Percentiles rank a stretch among this genome's conserved stretches.
phyloP scores from a whole-genome alignment of 2,329 filamentous ascomycete species.

The Claviceps monticola region DNA sequence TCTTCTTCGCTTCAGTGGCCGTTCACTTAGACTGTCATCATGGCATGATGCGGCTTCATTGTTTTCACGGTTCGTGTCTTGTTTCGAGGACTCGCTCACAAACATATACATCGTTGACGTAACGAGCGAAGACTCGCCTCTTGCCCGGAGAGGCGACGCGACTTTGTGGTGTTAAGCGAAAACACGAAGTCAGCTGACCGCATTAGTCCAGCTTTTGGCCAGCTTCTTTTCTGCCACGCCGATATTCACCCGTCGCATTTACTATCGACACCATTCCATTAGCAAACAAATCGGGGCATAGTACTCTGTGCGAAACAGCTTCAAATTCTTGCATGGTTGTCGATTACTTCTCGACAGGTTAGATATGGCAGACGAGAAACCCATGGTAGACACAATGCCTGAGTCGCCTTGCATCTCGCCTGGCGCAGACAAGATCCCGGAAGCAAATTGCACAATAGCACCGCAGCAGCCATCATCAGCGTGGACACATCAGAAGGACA shows the following conservation, averaged over 20 bases:
- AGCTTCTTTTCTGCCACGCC: not conserved
- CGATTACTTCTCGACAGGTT: not conserved
- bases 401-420: slow-evolving; percentile 12
- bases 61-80: slow-evolving; percentile 6
- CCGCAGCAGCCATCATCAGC: slow-evolving; percentile 3
- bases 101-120: slow-evolving; percentile 24
- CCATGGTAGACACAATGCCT: slow-evolving; percentile 9
- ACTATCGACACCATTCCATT: not conserved
- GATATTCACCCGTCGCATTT: slow-evolving; percentile 4
- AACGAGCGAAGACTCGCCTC: slow-evolving; percentile 4
- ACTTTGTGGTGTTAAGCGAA: not conserved
- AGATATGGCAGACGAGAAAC: slow-evolving; percentile 18
- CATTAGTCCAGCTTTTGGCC: not conserved
- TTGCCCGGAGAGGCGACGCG: slow-evolving; percentile 2
- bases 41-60: not conserved
- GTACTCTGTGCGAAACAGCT: not conserved
- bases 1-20: slow-evolving; percentile 20
- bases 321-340: not conserved
- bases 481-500: slow-evolving; percentile 21
- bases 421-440: slow-evolving; percentile 11
- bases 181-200: slow-evolving; percentile 28
- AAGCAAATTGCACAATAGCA: slow-evolving; percentile 8
- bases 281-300: not conserved
- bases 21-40: slow-evolving; percentile 7
- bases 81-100: slow-evolving; percentile 17